phyloP scores from a whole-genome alignment of 441 rosid genomes.

The Adansonia madagascariensis region DNA sequence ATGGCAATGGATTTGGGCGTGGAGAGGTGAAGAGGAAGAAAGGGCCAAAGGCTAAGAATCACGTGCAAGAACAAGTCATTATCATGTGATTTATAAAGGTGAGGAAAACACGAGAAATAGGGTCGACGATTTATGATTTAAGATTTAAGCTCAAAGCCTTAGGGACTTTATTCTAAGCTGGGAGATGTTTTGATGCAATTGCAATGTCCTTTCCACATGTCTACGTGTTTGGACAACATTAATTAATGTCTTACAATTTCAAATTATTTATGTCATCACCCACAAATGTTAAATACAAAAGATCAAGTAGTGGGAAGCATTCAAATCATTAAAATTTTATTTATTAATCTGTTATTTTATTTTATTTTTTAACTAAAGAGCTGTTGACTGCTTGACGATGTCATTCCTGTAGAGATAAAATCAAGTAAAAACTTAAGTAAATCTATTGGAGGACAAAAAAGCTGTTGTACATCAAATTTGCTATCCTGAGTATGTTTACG shows the following conservation, averaged over 20 bases:
- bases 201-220: background rate
- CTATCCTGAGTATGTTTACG: too few species aligned
- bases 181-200: background rate
- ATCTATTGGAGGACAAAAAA: too few species aligned
- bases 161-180: background rate
- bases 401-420: too few species aligned
- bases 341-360: too few species aligned
- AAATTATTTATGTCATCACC: background rate
- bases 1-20: background rate
- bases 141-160: conserved; percentile 3
- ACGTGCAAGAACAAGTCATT: conserved; percentile 40
- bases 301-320: too few species aligned
- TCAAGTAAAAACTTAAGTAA: too few species aligned
- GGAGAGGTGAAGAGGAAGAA: background rate
- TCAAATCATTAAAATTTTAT: too few species aligned
- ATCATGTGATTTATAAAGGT: conserved; percentile 31
- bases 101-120: conserved; percentile 44
- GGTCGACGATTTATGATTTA: conserved; percentile 35
- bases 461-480: too few species aligned
- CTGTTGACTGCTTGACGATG: too few species aligned
- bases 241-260: background rate
- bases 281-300: too few species aligned
- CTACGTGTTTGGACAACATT: conserved; percentile 12
- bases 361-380: too few species aligned
- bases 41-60: background rate